Evolutionary conservation across 768 basidiomycete species (phyloP).

Genomic region (Boletus rex-veris): DNA sequence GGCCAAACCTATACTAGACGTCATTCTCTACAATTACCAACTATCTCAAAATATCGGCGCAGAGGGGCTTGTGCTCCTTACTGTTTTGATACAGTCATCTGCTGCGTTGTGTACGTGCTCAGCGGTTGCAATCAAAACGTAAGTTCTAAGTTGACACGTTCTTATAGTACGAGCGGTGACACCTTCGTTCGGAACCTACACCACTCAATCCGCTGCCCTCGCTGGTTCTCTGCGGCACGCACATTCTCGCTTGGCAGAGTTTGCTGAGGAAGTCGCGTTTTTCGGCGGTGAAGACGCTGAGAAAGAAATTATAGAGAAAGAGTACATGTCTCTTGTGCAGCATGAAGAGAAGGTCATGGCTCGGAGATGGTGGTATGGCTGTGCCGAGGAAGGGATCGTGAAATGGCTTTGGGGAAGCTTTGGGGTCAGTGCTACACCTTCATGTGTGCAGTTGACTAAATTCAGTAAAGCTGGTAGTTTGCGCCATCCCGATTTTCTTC

Average conservation of each 20-base stretch:
- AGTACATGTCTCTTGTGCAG: slow-evolving; percentile 78
- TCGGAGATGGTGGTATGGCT: slow-evolving; percentile 85
- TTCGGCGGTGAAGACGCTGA: slow-evolving; percentile 86
- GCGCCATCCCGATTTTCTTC: slow-evolving; percentile 93
- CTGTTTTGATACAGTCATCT: slow-evolving; percentile 78
- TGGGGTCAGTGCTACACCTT: slow-evolving; percentile 54
- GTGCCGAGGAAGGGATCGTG: slow-evolving; percentile 91
- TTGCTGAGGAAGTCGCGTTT: slow-evolving; percentile 85
- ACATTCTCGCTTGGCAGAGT: slow-evolving; percentile 87
- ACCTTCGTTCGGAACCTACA: slow-evolving; percentile 88
- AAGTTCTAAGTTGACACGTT: not conserved
- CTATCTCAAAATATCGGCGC: slow-evolving; percentile 92
- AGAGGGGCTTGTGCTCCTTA: slow-evolving; percentile 82
- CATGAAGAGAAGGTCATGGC: slow-evolving; percentile 81
- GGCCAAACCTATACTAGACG: slow-evolving; percentile 90
- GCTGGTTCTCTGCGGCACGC: slow-evolving; percentile 88
- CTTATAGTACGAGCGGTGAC: slow-evolving; percentile 79
- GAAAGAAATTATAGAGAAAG: slow-evolving; percentile 86
- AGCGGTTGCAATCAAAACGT: not conserved
- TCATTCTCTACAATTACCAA: slow-evolving; percentile 94
- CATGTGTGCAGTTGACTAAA: slow-evolving; percentile 4
- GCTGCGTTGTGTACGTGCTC: slow-evolving; percentile 71
- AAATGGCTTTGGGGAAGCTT: slow-evolving; percentile 98
- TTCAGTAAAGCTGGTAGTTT: slow-evolving; percentile 63
- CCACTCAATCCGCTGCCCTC: slow-evolving; percentile 83